phyloP scores from a whole-genome alignment of 106 monocot species.

The Allium cepa region DNA sequence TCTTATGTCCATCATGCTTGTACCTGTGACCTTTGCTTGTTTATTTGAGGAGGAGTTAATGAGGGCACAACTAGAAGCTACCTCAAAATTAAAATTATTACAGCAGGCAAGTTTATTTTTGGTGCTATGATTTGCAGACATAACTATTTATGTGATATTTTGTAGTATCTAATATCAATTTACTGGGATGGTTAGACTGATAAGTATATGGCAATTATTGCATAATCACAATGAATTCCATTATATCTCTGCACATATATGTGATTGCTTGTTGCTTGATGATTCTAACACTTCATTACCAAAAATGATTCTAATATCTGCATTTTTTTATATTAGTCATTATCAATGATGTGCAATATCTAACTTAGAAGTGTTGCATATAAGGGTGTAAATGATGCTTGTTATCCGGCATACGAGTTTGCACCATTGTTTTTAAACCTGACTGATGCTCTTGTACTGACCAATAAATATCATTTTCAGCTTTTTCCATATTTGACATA shows the following conservation, averaged over 20 bases:
- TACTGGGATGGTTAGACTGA: too few relatives aligned
- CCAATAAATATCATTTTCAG: too few relatives aligned
- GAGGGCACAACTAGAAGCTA: slow-evolving; percentile 40
- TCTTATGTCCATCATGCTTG: too few relatives aligned
- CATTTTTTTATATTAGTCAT: not conserved
- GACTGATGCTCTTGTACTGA: too few relatives aligned
- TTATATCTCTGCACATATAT: not conserved
- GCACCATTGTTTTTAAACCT: too few relatives aligned
- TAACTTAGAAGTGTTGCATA: too few relatives aligned
- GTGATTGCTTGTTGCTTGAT: not conserved
- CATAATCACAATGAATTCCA: not conserved
- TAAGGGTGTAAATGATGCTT: too few relatives aligned
- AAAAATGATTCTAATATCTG: not conserved
- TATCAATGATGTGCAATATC: too few relatives aligned
- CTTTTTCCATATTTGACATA: too few relatives aligned
- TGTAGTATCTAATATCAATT: not conserved
- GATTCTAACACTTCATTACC: not conserved
- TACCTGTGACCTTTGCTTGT: not conserved
- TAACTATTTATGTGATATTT: not conserved
- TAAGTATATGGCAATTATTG: too few relatives aligned
- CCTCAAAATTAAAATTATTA: slow-evolving; percentile 35
- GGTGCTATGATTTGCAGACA: not conserved
- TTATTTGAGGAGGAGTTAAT: slow-evolving; percentile 42
- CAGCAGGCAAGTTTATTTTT: slow-evolving; percentile 24
- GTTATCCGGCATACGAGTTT: too few relatives aligned